Evolutionary conservation across 768 basidiomycete genomes (phyloP), one percentile per base, ranked within the genome.

Genomic region (Tylopilus sp.): DNA sequence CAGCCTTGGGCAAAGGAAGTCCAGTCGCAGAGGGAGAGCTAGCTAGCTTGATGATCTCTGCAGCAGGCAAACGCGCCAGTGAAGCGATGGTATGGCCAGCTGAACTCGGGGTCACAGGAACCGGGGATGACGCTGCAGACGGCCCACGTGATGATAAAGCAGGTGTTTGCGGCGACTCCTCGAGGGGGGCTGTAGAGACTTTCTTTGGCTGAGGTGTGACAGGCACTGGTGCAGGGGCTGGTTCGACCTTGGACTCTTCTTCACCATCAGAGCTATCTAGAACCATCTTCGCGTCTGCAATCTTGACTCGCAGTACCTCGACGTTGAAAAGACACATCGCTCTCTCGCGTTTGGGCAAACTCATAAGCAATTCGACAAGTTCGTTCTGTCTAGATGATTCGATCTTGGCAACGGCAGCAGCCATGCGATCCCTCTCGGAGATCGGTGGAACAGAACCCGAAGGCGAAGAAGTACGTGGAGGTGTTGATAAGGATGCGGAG

Each of bases 271-370:
- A 83, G 55, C 82, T 85, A 37, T 92, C 89, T 53, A 96, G 69
- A 21, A 96, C 87, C 62, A 80, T 74, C 72, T 86, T 89, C 16
- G 93, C 93, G 59, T 93, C 92, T 2, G 79, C 79, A 19, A 95
- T 74, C 73, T 95, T 95, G 21, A 74, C 76, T 46, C 84, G 78
- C 24, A 95, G 76, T 26, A 91, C 79, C 60, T 94, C 91, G 13
- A 77, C 76, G 58, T 92, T 95, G 77, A 96, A 96, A 36, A 95
- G 74, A 71, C 92, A 94, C 83, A 95, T 80, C 0, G 91, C 92
- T 14, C 92, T 82, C 58, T 96, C 93, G 54, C 88, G 83, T 71
- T 93, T 95, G 2, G 89, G 85, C 17, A 96, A 77, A 60, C 84
- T 86, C 86, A 93, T 89, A 31, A 95, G 71, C 46, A 96, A 75